Percentiles rank a stretch among this genome's conserved stretches.
Conservation (phyloP, 345 rosid species). For the Schrenkiella parvula region DNA sequence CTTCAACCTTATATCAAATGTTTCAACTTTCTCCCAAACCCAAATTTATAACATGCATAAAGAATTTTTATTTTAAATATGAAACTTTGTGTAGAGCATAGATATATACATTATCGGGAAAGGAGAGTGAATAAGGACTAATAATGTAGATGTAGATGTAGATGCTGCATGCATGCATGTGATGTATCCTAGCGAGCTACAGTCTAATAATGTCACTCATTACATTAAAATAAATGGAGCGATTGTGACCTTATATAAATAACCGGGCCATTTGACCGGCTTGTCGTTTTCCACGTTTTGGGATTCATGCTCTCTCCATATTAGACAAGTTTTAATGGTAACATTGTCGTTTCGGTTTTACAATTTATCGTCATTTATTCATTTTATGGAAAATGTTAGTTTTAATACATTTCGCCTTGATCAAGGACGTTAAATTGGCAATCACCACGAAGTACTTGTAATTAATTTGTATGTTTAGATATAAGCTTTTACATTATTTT, state of each 20-base stretch:
- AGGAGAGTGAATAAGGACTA: not conserved
- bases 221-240: not conserved
- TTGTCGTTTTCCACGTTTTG: not conserved
- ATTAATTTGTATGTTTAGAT: too few relatives aligned
- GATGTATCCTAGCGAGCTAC: not conserved
- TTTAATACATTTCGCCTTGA: too few relatives aligned
- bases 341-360: not conserved
- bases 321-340: not conserved
- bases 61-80: not conserved
- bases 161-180: not conserved
- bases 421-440: too few relatives aligned
- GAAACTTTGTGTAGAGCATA: not conserved
- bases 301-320: not conserved
- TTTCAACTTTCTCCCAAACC: too few relatives aligned
- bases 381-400: too few relatives aligned
- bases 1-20: not conserved
- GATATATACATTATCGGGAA: not conserved
- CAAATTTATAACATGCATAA: not conserved
- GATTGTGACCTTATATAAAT: not conserved
- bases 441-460: too few relatives aligned
- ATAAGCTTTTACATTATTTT: too few relatives aligned
- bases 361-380: not conserved
- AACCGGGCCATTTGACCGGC: conserved; percentile 5
- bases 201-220: conserved; percentile 4
- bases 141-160: not conserved